Base-by-base conservation (phyloP, 1,284 basidiomycete genomes). In the Tilletia horrida region DNA sequence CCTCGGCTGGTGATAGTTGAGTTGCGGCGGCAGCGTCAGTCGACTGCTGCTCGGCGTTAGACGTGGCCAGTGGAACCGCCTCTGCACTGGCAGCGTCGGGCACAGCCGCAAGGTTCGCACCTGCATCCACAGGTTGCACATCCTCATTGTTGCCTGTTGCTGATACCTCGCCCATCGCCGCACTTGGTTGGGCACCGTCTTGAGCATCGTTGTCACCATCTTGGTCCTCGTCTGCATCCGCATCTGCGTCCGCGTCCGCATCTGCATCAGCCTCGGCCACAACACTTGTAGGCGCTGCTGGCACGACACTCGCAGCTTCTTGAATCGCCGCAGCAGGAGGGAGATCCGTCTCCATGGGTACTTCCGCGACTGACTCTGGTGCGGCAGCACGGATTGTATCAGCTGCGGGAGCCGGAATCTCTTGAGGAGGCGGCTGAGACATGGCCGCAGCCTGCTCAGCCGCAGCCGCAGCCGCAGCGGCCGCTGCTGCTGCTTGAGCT, bases 401-500 rank as follows among this genome's bases (percentile, higher is more conserved):
- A 31, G 35, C 55, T 23, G 64, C 11, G 29, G 61, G 23, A 57
- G 45, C 45, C 18, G 47, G 23, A 14, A 47, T n/a, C 31, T 27
- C 45, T 3, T 29, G 63, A 21, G 57, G 61, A 27, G 48, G 57
- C 18, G 47, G 61, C 27, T 25, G 61, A 18, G n/a, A 52, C 50
- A 50, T 48, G 13, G 64, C 44, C 44, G 48, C 44, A 14, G 67
- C 43, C 23, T 31, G 59, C 21, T 7, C 61, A 27, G 45, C 8
- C 35, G 64, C 43, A 18, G 61, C 42, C 13, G 43, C 43, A 27
- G 61, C 59, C 23, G 67, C 48, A 21, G 21, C 35, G 35, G 35
- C 31, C n/a, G 50, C 35, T 43, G 62, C n/a, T 3, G 66, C 43
- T 2, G 69, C 43, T 43, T 63, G 66, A 18, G 68, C 64, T 42